Base-by-base conservation (phyloP, 2,329 filamentous ascomycete species). In the Aspergillus brunneoviolaceus region DNA sequence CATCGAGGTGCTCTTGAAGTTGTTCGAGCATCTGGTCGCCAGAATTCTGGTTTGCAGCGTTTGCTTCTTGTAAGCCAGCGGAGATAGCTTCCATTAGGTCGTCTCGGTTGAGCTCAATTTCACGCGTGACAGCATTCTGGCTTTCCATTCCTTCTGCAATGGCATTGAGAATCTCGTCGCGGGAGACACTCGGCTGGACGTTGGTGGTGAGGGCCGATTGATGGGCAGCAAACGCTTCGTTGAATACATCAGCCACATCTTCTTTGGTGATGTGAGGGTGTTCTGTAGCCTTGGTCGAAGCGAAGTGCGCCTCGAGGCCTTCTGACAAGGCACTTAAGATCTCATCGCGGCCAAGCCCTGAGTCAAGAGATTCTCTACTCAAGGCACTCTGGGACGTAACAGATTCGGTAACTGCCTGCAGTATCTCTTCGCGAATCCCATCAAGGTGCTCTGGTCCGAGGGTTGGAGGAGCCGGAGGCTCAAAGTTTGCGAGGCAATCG, bases 401-500 rank as follows among this genome's bases (percentile, higher is more conserved):
- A 0, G 71, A 69, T 39, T 70, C 66, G 39, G 70, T 68, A 7
- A 75, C 65, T 45, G 73, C 72, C 27, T 71, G 67, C n/a, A 75
- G 66, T 52, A 75, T 71, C 52, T 74, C 72, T 49, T 74, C 72
- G 29, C 72, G 70, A 27, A 74, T 65, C 16, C 62, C 62, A 55
- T 61, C 63, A 14, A 74, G 60, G n/a, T 74, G 69, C 14, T 70
- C 70, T 7, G 69, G 65, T 14, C 69, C 63, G 7, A 72, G 16
- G 9, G 60, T 60, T 9, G 65, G 62, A 16, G 68, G 55, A 21
- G 63, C 51, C 11, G 47, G 61, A 5, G 31, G 59, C 56, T 55
- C 91, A 65, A 95, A 90, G 65, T 92, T 90, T 66, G 96, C 91
- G 4, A 98, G 80, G 63, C 91, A 96, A 73, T 96, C 91, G 27